Percentiles rank a stretch among this genome's conserved stretches.
Evolutionary conservation across 2,329 filamentous ascomycete genomes (phyloP).

Genomic region (Aspergillus sp.): DNA sequence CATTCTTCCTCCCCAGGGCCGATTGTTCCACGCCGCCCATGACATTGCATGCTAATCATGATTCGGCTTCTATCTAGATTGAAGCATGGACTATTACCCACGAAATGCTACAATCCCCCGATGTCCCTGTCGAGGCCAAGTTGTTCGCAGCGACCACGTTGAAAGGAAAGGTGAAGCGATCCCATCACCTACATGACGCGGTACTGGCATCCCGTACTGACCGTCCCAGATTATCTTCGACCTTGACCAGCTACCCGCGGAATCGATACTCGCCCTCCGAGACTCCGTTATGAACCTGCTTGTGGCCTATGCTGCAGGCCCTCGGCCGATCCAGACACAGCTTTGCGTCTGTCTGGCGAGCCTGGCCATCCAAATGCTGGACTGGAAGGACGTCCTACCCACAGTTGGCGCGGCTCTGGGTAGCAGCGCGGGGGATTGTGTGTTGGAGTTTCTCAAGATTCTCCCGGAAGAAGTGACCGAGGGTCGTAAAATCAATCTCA

Average conservation of each 20-base stretch:
- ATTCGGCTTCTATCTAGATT: constrained; percentile 54
- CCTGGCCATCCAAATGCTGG: constrained; percentile 91
- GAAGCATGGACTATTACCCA: constrained; percentile 91
- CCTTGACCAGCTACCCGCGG: constrained; percentile 79
- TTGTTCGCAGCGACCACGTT: constrained; percentile 95
- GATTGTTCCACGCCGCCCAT: not conserved
- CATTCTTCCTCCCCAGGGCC: constrained; percentile 14
- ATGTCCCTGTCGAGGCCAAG: constrained; percentile 79
- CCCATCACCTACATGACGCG: constrained; percentile 8
- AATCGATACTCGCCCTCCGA: constrained; percentile 74
- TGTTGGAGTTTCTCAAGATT: constrained; percentile 94
- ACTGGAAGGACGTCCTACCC: constrained; percentile 89
- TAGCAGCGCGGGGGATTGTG: constrained; percentile 72
- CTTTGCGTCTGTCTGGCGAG: constrained; percentile 93
- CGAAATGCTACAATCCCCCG: constrained; percentile 75
- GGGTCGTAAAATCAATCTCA: constrained; percentile 98
- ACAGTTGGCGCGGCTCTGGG: constrained; percentile 76
- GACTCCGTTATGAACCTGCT: constrained; percentile 81
- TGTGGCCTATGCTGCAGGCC: constrained; percentile 76
- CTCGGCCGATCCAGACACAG: constrained; percentile 82
- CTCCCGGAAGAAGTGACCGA: constrained; percentile 98
- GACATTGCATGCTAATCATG: constrained; percentile 4
- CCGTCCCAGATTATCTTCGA: constrained; percentile 85
- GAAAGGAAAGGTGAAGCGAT: constrained; percentile 82
- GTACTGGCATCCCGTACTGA: constrained; percentile 24